Evolutionary conservation across 257 asterid genomes (phyloP).

Genomic region (Solanum tacnaense): DNA sequence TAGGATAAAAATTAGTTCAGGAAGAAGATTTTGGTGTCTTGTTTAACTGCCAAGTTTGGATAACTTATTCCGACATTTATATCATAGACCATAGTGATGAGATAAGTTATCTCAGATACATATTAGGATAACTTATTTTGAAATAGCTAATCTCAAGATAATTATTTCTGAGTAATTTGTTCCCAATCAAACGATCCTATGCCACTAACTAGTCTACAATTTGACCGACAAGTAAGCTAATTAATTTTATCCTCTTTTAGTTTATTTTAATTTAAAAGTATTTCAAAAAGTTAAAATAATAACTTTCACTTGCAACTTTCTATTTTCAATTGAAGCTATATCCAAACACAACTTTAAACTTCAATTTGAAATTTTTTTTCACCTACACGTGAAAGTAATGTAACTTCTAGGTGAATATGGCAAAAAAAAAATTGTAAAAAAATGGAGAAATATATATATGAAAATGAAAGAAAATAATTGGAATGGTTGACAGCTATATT

Average conservation of each 20-base stretch:
- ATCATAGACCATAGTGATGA: not conserved
- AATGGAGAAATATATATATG: not conserved
- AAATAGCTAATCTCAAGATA: too few relatives aligned
- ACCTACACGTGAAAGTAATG: not conserved
- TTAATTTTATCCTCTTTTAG: not conserved
- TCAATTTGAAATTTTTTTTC: not conserved
- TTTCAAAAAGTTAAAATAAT: not conserved
- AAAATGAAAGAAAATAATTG: not conserved
- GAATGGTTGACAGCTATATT: not conserved
- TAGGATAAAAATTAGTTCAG: too few relatives aligned
- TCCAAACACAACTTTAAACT: not conserved
- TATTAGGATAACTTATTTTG: too few relatives aligned
- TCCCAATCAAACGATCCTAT: accelerated
- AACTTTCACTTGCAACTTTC: not conserved
- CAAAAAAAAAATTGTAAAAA: not conserved
- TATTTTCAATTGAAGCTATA: not conserved
- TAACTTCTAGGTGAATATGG: not conserved
- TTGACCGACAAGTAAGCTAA: not conserved
- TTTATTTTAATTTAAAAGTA: not conserved
- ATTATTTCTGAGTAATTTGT: too few relatives aligned
- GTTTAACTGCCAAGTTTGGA: too few relatives aligned
- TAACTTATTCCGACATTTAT: not conserved
- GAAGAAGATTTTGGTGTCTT: too few relatives aligned
- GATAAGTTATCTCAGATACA: too few relatives aligned
- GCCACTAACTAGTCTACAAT: not conserved